A percentile compares a stretch with the other conserved stretches of the same genome.
These are phyloP conservation scores for Fagopyrum esculentum DNA, from an alignment of 148 eudicot genomes.

Conservation along the genomic window DNA sequence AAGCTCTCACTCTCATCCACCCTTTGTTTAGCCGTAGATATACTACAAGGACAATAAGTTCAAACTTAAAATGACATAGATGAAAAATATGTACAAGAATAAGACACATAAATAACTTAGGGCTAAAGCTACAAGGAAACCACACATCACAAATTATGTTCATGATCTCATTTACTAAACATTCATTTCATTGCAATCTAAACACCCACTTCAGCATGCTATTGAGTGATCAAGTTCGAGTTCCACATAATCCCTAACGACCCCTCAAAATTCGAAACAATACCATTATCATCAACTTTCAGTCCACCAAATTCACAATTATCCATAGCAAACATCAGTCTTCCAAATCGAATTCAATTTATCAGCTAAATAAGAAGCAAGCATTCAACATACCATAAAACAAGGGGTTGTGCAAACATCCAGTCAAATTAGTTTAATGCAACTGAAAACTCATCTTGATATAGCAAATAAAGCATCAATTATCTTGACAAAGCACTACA, in stretches of 20 bases:
- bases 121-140: background rate
- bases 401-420: background rate
- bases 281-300: background rate
- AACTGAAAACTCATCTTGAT: background rate
- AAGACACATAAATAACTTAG: background rate
- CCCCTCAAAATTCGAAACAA: background rate
- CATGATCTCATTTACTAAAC: background rate
- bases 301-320: background rate
- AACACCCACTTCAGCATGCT: background rate
- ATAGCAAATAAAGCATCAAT: background rate
- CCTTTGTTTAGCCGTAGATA: conserved; percentile 35
- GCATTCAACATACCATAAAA: background rate
- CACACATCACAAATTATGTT: background rate
- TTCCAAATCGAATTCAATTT: background rate
- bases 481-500: background rate
- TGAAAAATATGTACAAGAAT: background rate
- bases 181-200: background rate
- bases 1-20: conserved; percentile 69
- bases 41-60: conserved; percentile 23
- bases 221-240: no score
- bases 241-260: background rate
- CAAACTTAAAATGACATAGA: background rate
- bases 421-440: background rate
- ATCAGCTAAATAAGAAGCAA: background rate
- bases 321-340: no score